Evolutionary conservation across 2,329 filamentous ascomycete species (phyloP), one percentile per base, ranked within the genome.

Genomic region (Fusarium scirpi): DNA sequence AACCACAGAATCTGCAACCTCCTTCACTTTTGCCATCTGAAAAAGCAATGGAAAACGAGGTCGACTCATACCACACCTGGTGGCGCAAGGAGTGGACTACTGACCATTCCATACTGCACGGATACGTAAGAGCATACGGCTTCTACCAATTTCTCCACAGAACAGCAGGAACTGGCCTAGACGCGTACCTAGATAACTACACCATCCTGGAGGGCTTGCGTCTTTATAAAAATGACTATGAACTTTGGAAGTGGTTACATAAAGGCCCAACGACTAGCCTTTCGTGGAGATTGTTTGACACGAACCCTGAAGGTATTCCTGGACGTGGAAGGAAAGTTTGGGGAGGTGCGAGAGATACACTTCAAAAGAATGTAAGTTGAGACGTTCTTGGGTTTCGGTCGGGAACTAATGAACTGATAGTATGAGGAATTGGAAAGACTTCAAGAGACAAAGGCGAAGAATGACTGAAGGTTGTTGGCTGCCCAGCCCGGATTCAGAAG

Each of bases 361-460:
- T 41, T 5, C 32, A 30, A 22, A n/a, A 29, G 18, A 15, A 34
- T 7, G 24, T 43, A 22, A 43, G 34, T 41, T 29, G 7, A 13
- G 9, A 5, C 10, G 0, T 18, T 22, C 2, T 29, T 38, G 32
- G 3, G 3, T 8, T 8, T 16, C 16, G 32, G 3, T 8, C 1
- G 2, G 4, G 4, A 11, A 5, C 30, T 40, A 20, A 52, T 6
- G 4, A 8, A 8, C 8, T 29, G n/a, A 27, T 16, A 25, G 16
- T 52, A 52, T 12, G 7, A 16, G 2, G n/a, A 53, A 9, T 41
- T 27, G 9, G 18, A 41, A 22, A 20, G 4, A 15, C 6, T 24
- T 5, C 11, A 20, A 22, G 18, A 27, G 18, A 6, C 9, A 15
- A 38, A 34, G 52, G 24, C 10, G 15, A 24, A 38, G 12, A 56